These are phyloP conservation scores for Ceratocystiopsis minuta DNA, from an alignment of 2,329 filamentous ascomycete genomes.

Conservation along the genomic window DNA sequence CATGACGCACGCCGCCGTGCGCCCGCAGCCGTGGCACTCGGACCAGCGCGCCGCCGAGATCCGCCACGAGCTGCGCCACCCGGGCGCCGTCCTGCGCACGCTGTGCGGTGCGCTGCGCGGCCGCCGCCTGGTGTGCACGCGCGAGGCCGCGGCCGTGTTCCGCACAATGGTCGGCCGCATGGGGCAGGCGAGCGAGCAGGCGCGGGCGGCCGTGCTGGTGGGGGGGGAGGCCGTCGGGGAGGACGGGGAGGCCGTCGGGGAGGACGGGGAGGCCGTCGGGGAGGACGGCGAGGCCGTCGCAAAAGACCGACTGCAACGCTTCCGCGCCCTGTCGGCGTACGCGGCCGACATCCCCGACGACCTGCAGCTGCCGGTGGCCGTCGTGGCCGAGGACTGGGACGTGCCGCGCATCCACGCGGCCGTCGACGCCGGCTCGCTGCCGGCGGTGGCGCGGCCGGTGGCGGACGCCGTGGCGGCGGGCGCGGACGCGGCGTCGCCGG, in stretches of 20 bases:
- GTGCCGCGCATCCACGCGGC: slow-evolving; percentile 17
- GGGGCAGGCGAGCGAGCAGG: slow-evolving; percentile 41
- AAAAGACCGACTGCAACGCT: slow-evolving; percentile 7
- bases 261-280: not conserved
- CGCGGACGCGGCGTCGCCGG: slow-evolving; percentile 2
- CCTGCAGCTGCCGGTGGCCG: slow-evolving; percentile 36
- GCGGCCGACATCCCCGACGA: slow-evolving; percentile 15
- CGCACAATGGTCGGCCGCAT: slow-evolving; percentile 47
- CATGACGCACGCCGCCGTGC: slow-evolving; percentile 38
- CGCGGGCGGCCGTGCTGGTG: slow-evolving; percentile 37
- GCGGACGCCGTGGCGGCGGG: slow-evolving; percentile 4
- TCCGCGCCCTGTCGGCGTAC: slow-evolving; percentile 21
- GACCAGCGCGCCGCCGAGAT: slow-evolving; percentile 45
- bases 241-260: not conserved
- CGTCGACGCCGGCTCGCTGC: too few relatives aligned
- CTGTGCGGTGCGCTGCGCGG: slow-evolving; percentile 43
- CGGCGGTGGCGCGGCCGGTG: too few relatives aligned
- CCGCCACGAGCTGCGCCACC: slow-evolving; percentile 41
- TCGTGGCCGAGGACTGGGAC: slow-evolving; percentile 30
- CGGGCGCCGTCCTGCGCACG: slow-evolving; percentile 33
- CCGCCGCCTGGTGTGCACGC: slow-evolving; percentile 45
- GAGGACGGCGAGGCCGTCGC: not conserved
- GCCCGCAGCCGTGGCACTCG: slow-evolving; percentile 26
- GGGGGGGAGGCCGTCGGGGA: not conserved
- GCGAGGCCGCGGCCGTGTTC: slow-evolving; percentile 47